A percentile compares a stretch with the other conserved stretches of the same genome.
phyloP scores from a whole-genome alignment of 805 yeast genomes.

The Lachancea mirantina region DNA sequence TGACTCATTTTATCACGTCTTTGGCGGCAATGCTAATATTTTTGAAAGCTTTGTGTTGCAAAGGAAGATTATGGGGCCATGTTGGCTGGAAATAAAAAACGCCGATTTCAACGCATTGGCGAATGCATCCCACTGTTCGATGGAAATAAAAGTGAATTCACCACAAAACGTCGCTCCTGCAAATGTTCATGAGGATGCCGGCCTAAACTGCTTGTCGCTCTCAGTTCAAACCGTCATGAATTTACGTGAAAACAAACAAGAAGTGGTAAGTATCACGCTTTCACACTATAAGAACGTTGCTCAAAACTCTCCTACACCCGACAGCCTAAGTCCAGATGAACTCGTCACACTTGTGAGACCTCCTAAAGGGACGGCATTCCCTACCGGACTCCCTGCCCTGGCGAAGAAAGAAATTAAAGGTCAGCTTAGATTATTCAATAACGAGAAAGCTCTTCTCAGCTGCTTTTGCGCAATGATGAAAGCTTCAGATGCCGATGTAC shows the following conservation, averaged over 20 bases:
- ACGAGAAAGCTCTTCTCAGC: conserved; percentile 66
- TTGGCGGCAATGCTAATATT: conserved; percentile 65
- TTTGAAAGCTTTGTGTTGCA: conserved; percentile 84
- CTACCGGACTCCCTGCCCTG: conserved; percentile 63
- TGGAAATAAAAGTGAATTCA: conserved; percentile 56
- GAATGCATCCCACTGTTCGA: conserved; percentile 70
- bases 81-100: conserved; percentile 77
- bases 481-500: conserved; percentile 83
- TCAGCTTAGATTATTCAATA: conserved; percentile 52
- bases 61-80: conserved; percentile 90
- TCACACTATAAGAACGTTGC: conserved; percentile 64
- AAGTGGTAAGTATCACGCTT: conserved; percentile 73
- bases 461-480: conserved; percentile 68
- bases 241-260: conserved; percentile 68
- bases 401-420: conserved; percentile 46
- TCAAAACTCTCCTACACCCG: conserved; percentile 69
- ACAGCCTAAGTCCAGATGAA: conserved; percentile 51
- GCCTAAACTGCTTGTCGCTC: conserved; percentile 64
- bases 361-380: conserved; percentile 53
- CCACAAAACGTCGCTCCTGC: conserved; percentile 45
- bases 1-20: conserved; percentile 66
- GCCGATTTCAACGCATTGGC: conserved; percentile 52
- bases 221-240: conserved; percentile 79
- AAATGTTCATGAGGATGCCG: conserved; percentile 48
- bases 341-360: conserved; percentile 76